A percentile compares a stretch with the other conserved stretches of the same genome.
These are phyloP conservation scores for Adiantum capillusveneris DNA, from an alignment of 75 land plant genomes.

Conservation along the genomic window DNA sequence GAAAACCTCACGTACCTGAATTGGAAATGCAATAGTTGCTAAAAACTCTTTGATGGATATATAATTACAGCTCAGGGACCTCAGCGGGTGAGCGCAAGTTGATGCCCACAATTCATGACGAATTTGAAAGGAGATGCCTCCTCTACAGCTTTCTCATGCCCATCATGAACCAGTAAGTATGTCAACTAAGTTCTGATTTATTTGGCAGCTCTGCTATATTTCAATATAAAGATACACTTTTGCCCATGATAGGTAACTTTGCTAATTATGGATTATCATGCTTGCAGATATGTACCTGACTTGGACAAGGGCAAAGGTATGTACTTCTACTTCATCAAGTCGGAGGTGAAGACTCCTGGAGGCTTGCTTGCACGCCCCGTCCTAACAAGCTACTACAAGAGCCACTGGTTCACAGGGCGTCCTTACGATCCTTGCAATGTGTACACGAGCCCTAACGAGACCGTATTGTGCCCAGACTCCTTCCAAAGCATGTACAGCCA, in stretches of 20 bases:
- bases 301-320: slow-evolving; percentile 71
- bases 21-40: too few species aligned
- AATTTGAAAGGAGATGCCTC: slow-evolving; percentile 42
- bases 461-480: slow-evolving; percentile 58
- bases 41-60: not conserved
- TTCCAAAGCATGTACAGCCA: slow-evolving; percentile 84
- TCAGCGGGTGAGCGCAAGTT: slow-evolving; percentile 83
- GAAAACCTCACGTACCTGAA: too few species aligned
- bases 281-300: slow-evolving; percentile 46
- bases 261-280: too few species aligned
- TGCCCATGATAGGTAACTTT: too few species aligned
- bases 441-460: slow-evolving; percentile 69
- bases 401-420: slow-evolving; percentile 37
- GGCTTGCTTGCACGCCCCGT: slow-evolving; percentile 71
- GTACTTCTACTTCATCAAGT: slow-evolving; percentile 63
- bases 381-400: slow-evolving; percentile 73
- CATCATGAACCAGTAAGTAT: slow-evolving; percentile 72
- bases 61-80: slow-evolving; percentile 76
- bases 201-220: not conserved
- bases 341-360: slow-evolving; percentile 64
- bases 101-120: slow-evolving; percentile 78
- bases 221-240: too few species aligned
- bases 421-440: slow-evolving; percentile 51
- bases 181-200: not conserved
- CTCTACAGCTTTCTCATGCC: slow-evolving; percentile 76